These are phyloP conservation scores for Diplosphaera chodatii DNA, from an alignment of 139 green algal genomes.

Conservation along the genomic window DNA sequence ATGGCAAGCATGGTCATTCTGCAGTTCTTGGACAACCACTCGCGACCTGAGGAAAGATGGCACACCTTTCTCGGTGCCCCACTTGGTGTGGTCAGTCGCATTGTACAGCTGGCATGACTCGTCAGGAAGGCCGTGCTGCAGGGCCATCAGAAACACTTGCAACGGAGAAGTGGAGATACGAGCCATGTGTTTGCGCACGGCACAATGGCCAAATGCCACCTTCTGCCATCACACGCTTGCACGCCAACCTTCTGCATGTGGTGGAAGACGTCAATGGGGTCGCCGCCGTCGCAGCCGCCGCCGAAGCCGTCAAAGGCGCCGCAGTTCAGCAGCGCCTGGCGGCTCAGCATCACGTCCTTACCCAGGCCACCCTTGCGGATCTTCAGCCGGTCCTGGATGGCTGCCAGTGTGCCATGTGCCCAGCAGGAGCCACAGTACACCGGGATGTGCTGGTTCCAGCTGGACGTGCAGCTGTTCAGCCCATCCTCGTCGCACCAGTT, in stretches of 20 bases:
- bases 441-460: conserved; percentile 37
- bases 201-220: no score
- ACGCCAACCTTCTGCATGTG: conserved; percentile 37
- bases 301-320: conserved; percentile 40
- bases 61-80: conserved; percentile 10
- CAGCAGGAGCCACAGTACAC: conserved; percentile 58
- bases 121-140: conserved; percentile 44
- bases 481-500: conserved; percentile 29
- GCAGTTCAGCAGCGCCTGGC: conserved; percentile 57
- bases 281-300: conserved; percentile 44
- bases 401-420: conserved; percentile 46
- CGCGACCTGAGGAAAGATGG: no score
- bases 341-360: conserved; percentile 41
- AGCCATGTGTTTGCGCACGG: no score
- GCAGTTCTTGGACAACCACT: no score
- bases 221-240: no score
- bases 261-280: conserved; percentile 45
- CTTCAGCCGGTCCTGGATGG: conserved; percentile 51
- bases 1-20: no score
- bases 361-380: conserved; percentile 30
- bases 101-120: conserved; percentile 40
- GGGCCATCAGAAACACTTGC: no score
- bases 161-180: no score
- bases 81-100: conserved; percentile 47
- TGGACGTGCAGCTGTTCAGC: conserved; percentile 11